These are phyloP conservation scores for Fragosphaeria purpurea DNA, from an alignment of 2,329 filamentous ascomycete species.

Conservation along the genomic window DNA sequence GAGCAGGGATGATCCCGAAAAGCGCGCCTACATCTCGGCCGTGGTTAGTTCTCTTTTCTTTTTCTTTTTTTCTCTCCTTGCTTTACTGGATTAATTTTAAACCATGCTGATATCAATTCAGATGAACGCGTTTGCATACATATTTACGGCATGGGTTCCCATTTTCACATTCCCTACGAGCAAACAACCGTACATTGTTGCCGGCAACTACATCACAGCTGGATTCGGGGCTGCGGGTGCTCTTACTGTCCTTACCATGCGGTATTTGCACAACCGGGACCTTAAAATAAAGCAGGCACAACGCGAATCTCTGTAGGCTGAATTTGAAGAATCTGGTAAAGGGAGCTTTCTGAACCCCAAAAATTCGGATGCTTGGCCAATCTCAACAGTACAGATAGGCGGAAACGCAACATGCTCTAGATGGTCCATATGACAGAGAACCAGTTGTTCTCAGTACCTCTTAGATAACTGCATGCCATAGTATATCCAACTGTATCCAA, in stretches of 20 bases:
- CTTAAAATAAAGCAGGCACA: slow-evolving; percentile 1
- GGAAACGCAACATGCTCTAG: no score
- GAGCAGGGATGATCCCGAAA: slow-evolving; percentile 18
- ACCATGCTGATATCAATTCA: not conserved
- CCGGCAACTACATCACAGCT: slow-evolving; percentile 20
- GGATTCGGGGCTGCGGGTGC: slow-evolving; percentile 15
- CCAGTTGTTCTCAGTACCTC: no score
- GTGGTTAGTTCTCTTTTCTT: slow-evolving; percentile 11
- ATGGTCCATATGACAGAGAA: no score
- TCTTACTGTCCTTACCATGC: slow-evolving; percentile 13
- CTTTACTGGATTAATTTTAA: no score
- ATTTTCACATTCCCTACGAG: slow-evolving; percentile 21
- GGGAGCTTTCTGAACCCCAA: no score
- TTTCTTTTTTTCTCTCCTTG: no score
- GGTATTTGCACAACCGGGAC: slow-evolving; percentile 16
- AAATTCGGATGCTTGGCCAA: no score
- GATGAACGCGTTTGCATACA: slow-evolving; percentile 21
- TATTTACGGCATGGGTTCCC: slow-evolving; percentile 20
- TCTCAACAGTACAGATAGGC: no score
- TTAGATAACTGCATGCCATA: no score
- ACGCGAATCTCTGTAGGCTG: no score
- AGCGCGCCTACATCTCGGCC: slow-evolving; percentile 19
- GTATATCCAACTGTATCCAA: no score
- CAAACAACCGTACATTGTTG: slow-evolving; percentile 20
- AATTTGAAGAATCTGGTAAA: no score